Conservation (phyloP, 352 stramenopile species). For the Globisporangium echinulatum region DNA sequence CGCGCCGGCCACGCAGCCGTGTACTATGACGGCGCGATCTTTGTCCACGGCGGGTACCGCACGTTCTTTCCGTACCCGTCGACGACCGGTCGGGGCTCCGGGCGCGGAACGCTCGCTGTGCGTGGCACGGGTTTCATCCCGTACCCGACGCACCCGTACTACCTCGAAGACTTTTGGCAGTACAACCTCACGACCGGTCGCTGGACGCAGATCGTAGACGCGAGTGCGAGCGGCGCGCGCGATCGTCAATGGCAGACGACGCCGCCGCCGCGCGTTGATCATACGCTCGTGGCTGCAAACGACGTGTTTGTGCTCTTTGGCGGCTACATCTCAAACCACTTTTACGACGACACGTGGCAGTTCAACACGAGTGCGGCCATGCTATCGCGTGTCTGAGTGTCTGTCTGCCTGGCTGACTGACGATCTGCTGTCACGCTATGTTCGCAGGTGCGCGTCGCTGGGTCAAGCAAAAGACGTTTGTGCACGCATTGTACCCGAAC, state of each 20-base stretch:
- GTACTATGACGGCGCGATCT: slow-evolving; percentile 66
- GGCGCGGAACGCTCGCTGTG: slow-evolving; percentile 44
- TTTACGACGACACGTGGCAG: slow-evolving; percentile 95
- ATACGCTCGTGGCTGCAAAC: slow-evolving; percentile 67
- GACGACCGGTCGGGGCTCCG: slow-evolving; percentile 77
- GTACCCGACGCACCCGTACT: slow-evolving; percentile 92
- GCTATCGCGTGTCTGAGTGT: background rate
- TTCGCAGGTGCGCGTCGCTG: slow-evolving; percentile 67
- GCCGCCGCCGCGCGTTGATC: slow-evolving; percentile 73
- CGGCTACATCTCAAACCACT: slow-evolving; percentile 91
- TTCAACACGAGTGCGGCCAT: slow-evolving; percentile 85
- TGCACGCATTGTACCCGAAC: slow-evolving; percentile 86
- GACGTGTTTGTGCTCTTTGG: slow-evolving; percentile 91
- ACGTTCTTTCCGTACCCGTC: slow-evolving; percentile 95
- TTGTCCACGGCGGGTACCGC: slow-evolving; percentile 91
- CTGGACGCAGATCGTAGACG: slow-evolving; percentile 67
- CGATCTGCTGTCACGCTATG: no score
- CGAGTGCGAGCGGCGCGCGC: background rate
- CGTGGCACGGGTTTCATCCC: slow-evolving; percentile 67
- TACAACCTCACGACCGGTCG: slow-evolving; percentile 83
- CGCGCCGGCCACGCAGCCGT: slow-evolving; percentile 84
- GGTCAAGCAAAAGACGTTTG: slow-evolving; percentile 86
- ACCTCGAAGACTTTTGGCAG: slow-evolving; percentile 91
- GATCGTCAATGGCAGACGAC: slow-evolving; percentile 14
- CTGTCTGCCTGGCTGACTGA: no score